Percentiles rank a stretch among this genome's conserved stretches.
These are phyloP conservation scores for Suillus subaureus DNA, from an alignment of 768 basidiomycete species.

Conservation along the genomic window DNA sequence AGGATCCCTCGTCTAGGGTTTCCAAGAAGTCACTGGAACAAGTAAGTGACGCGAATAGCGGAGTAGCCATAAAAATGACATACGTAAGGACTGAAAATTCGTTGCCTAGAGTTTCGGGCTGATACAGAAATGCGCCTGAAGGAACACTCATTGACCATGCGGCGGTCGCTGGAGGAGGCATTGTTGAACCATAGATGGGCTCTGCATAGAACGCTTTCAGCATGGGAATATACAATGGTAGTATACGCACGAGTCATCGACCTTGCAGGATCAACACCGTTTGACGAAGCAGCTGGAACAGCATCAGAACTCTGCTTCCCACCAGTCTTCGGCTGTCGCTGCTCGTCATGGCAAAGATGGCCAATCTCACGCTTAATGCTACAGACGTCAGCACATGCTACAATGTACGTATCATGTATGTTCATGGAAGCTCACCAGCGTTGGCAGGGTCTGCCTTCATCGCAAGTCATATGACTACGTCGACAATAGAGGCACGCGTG, in stretches of 20 bases:
- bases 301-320: conserved; percentile 43
- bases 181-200: conserved; percentile 23
- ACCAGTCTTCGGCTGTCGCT: conserved; percentile 48
- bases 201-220: conserved; percentile 15
- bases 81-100: conserved; percentile 84
- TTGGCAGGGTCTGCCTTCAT: conserved; percentile 88
- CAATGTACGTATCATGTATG: conserved; percentile 15
- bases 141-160: conserved; percentile 58
- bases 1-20: conserved; percentile 82
- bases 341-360: conserved; percentile 91
- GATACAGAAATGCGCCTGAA: conserved; percentile 62
- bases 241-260: conserved; percentile 26
- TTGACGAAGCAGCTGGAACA: conserved; percentile 23
- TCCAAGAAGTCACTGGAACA: conserved; percentile 78
- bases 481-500: conserved; percentile 94
- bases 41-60: not conserved
- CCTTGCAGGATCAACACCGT: conserved; percentile 36
- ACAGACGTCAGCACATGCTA: conserved; percentile 16
- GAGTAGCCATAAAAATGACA: conserved; percentile 25
- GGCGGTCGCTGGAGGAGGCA: conserved; percentile 35
- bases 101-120: conserved; percentile 74
- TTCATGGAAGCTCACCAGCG: conserved; percentile 68
- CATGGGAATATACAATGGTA: not conserved
- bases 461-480: conserved; percentile 91
- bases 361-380: conserved; percentile 97